These are phyloP conservation scores for Cyberlindnera subsufficiens DNA, from an alignment of 805 yeast species.

Conservation along the genomic window DNA sequence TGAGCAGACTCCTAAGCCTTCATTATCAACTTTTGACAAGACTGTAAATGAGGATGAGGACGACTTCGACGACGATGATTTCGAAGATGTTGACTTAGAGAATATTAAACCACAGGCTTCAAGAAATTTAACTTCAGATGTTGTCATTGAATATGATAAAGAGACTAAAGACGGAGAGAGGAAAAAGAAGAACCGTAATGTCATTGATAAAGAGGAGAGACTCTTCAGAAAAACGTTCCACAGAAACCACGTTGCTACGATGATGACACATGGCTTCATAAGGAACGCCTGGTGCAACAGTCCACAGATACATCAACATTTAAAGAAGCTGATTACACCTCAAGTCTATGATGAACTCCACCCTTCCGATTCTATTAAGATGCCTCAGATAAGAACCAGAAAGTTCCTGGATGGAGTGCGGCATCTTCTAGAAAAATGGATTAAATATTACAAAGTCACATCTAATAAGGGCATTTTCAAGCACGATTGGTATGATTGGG, in stretches of 20 bases:
- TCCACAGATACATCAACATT: conserved; percentile 29
- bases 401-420: conserved; percentile 73
- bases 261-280: conserved; percentile 60
- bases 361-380: conserved; percentile 34
- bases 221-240: conserved; percentile 48
- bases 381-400: conserved; percentile 45
- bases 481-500: conserved; percentile 39
- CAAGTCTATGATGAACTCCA: conserved; percentile 40
- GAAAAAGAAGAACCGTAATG: conserved; percentile 21
- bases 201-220: conserved; percentile 53
- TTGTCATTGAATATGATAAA: conserved; percentile 10
- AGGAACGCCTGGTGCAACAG: conserved; percentile 75
- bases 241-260: conserved; percentile 46
- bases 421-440: conserved; percentile 60
- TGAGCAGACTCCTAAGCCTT: conserved; percentile 4
- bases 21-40: not conserved
- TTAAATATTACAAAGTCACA: conserved; percentile 43
- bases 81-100: conserved; percentile 22
- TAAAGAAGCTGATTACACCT: conserved; percentile 44
- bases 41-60: conserved; percentile 27
- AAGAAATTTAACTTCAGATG: conserved; percentile 11
- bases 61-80: conserved; percentile 18
- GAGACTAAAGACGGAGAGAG: conserved; percentile 11
- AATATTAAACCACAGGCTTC: conserved; percentile 18
- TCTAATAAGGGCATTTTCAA: conserved; percentile 30